A percentile compares a stretch with the other conserved stretches of the same genome.
These are phyloP conservation scores for Kuraishia hungarica DNA, from an alignment of 805 yeast species.

Conservation along the genomic window DNA sequence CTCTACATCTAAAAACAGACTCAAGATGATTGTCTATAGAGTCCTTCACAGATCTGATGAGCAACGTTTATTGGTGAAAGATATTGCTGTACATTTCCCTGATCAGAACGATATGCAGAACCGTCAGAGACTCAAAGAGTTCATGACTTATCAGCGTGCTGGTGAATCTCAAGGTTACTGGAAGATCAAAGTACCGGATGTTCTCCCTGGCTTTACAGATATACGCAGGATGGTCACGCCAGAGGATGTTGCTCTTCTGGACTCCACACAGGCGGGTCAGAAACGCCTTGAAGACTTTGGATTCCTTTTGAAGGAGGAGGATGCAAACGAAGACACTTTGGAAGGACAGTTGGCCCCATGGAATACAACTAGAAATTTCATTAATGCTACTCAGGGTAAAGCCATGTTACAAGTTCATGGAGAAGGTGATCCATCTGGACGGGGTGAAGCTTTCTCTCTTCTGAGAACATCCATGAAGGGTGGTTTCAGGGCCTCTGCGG, in stretches of 20 bases:
- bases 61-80: conserved; percentile 74
- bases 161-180: conserved; percentile 94
- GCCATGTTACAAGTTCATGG: conserved; percentile 95
- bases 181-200: conserved; percentile 70
- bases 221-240: conserved; percentile 82
- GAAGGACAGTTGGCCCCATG: conserved; percentile 90
- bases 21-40: conserved; percentile 89
- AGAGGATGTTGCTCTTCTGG: conserved; percentile 81
- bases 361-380: conserved; percentile 87
- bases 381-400: conserved; percentile 91
- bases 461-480: conserved; percentile 92
- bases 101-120: conserved; percentile 97
- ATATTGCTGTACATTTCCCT: conserved; percentile 87
- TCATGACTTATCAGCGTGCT: conserved; percentile 92
- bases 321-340: conserved; percentile 19
- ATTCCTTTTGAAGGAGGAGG: conserved; percentile 32
- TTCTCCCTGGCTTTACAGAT: conserved; percentile 67
- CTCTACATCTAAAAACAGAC: conserved; percentile 80
- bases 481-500: conserved; percentile 43
- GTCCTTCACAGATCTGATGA: conserved; percentile 69
- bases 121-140: conserved; percentile 90
- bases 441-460: conserved; percentile 83
- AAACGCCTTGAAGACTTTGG: conserved; percentile 79
- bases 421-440: conserved; percentile 90
- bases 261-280: conserved; percentile 91